phyloP scores from a whole-genome alignment of 1,139 yeast species.

The Suhomyces choctaworum region DNA sequence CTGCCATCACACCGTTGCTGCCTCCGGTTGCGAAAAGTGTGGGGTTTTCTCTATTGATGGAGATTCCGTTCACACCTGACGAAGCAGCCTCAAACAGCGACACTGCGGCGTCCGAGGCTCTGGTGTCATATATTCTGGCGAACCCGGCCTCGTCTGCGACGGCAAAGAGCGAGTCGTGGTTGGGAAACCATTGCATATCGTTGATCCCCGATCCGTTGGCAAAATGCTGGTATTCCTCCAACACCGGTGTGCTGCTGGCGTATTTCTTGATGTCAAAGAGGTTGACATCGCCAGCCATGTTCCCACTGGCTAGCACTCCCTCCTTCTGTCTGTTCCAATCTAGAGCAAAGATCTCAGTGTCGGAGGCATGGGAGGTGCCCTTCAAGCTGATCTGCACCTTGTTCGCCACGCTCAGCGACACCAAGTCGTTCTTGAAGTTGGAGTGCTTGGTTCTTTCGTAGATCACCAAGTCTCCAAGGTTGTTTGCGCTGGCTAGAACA shows the following conservation, averaged over 20 bases:
- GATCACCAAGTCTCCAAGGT: slow-evolving; percentile 41
- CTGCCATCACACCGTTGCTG: slow-evolving; percentile 52
- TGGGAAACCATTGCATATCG: slow-evolving; percentile 60
- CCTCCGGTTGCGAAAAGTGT: slow-evolving; percentile 69
- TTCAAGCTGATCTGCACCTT: slow-evolving; percentile 33
- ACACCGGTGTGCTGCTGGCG: slow-evolving; percentile 4
- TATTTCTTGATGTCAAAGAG: slow-evolving; percentile 35
- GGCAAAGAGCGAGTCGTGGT: slow-evolving; percentile 58
- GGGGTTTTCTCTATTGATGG: slow-evolving; percentile 60
- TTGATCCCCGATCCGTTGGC: slow-evolving; percentile 46
- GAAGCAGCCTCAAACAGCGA: slow-evolving; percentile 33
- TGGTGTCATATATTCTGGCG: slow-evolving; percentile 51
- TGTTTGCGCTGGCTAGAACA: slow-evolving; percentile 44
- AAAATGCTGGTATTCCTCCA: slow-evolving; percentile 6
- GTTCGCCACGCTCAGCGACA: slow-evolving; percentile 32
- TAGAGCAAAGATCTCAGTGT: slow-evolving; percentile 40
- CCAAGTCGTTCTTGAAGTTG: slow-evolving; percentile 33
- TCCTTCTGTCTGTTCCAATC: slow-evolving; percentile 48
- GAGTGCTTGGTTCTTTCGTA: slow-evolving; percentile 58
- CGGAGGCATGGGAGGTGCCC: slow-evolving; percentile 7
- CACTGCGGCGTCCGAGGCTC: slow-evolving; percentile 20
- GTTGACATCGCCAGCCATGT: slow-evolving; percentile 37
- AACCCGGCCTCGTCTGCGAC: slow-evolving; percentile 58
- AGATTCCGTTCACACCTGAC: slow-evolving; percentile 62
- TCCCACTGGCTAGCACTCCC: slow-evolving; percentile 37